Evolutionary conservation across 306 rosid species (phyloP), one percentile per base, ranked within the genome.

Genomic region (Casuarina cunninghamiana): DNA sequence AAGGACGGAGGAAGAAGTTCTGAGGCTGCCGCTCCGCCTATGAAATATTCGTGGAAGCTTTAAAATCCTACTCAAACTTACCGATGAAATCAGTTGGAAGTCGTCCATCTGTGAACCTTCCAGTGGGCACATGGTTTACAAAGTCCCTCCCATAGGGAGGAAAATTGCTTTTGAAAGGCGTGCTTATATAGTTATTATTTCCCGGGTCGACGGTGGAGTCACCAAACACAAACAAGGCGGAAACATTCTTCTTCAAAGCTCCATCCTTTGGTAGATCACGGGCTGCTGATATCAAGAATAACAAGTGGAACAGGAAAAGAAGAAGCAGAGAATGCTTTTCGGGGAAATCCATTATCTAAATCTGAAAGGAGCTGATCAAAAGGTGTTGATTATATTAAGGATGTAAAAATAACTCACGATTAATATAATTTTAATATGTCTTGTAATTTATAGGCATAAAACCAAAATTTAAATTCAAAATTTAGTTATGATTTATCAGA

Each of bases 151-250:
- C 97, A 43, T 92, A 92, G 0, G 97, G 97, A 61, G 53, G 87
- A 66, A 92, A 92, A 43, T 92, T 84, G 84, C 93, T 66, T 75
- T 26, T 85, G 73, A 90, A 82, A 16, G 63, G 0, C 1, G 96
- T 92, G 0, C 26, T 3, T 1, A 90, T 19, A 42, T 67, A 79
- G 85, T 92, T 83, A 38, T 92, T 92, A 78, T 92, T 92, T 61
- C 96, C 97, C 3, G 97, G 86, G 82, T 90, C 93, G 12, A 84
- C 93, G 0, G 97, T 92, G 77, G 97, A 92, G 71, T 90, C 97
- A 55, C 97, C 97, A 62, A 92, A 92, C 78, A 92, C 97, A 53
- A 87, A 78, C 62, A 90, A 15, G 2, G 82, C 91, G 5, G 95
- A 79, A n/a, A 83, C 19, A 2, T 75, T 84, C 10, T 43, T 26